Evolutionary conservation across 2,329 filamentous ascomycete genomes (phyloP).

Genomic region (Thermomyces lanuginosus): DNA sequence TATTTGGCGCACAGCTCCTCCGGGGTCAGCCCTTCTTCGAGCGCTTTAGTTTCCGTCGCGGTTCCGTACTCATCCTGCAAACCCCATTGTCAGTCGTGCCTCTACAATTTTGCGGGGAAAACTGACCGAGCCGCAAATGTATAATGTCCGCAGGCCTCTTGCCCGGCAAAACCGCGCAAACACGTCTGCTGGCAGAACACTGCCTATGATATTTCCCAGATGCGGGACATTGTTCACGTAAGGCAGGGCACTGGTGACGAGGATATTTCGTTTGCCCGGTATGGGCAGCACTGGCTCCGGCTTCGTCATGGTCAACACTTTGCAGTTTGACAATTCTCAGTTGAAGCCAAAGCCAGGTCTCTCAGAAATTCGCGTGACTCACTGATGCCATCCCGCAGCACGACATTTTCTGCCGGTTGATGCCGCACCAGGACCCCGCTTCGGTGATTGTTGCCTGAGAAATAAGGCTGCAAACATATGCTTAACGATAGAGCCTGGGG

Average conservation of each 20-base stretch:
- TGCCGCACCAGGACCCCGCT: no score
- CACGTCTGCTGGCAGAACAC: constrained; percentile 76
- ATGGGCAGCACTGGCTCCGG: constrained; percentile 40
- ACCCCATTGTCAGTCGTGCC: constrained; percentile 7
- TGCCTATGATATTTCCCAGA: constrained; percentile 76
- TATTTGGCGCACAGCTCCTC: constrained; percentile 83
- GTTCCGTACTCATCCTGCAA: constrained; percentile 73
- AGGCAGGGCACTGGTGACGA: constrained; percentile 81
- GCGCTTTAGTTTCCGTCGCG: constrained; percentile 85
- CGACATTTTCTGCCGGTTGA: no score
- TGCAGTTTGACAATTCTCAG: no score
- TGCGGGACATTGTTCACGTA: constrained; percentile 72
- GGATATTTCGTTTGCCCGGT: constrained; percentile 65
- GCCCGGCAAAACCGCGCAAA: constrained; percentile 41
- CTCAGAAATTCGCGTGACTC: no score
- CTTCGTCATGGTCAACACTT: constrained; percentile 6
- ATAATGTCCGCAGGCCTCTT: constrained; percentile 58
- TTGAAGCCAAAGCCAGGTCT: no score
- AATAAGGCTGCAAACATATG: no score
- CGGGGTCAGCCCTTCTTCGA: constrained; percentile 71
- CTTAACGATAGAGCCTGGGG: no score
- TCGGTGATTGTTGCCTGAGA: no score
- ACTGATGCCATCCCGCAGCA: no score
- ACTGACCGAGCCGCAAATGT: constrained; percentile 53
- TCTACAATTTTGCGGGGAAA: neutral